Evolutionary conservation across 805 yeast species (phyloP), one percentile per base, ranked within the genome.

Genomic region (Cyberlindnera xylosilytica): DNA sequence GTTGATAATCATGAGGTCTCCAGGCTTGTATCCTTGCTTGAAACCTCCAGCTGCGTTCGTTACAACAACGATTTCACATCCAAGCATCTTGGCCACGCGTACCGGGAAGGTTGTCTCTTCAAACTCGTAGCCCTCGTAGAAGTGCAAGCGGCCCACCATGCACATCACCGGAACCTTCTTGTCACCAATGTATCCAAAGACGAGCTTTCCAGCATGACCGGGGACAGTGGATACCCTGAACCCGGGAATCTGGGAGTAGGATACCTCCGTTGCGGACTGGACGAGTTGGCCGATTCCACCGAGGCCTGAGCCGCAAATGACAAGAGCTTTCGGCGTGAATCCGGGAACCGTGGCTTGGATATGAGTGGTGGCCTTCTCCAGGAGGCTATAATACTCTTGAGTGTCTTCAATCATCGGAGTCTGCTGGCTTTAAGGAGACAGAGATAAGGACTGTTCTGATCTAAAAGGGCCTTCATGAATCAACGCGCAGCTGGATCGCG

Each of bases 11-110:
- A 93, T 91, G 50, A 91, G 68, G 57, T 93, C 97, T 24, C 97
- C 97, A 2, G 91, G 86, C 40, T 72, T 72, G 62, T 64, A 90
- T 4, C 55, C 58, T 2, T 76, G 64, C 55, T 88, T 84, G 35
- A 85, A 63, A 1, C 97, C 97, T 35, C 98, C 99, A 2, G 97
- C 95, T 1, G 99, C 99, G 64, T 91, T 91, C n/a, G 98, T 91
- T 9, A 83, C 95, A 19, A 91, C 69, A 33, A 91, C 69, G 3
- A 72, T 69, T 34, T 70, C 63, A 22, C 82, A 79, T 0, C 83
- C 87, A 54, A 90, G 64, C 31, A 68, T 60, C 38, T 78, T 71
- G 41, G 95, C 79, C 19, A 85, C 81, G 44, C 99, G 74, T 15
- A 91, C 71, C 0, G 97, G 97, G 61, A 88, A 85, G 0, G 88